Conservation (phyloP, 495 filamentous ascomycete species). For the Xylaria longipes region DNA sequence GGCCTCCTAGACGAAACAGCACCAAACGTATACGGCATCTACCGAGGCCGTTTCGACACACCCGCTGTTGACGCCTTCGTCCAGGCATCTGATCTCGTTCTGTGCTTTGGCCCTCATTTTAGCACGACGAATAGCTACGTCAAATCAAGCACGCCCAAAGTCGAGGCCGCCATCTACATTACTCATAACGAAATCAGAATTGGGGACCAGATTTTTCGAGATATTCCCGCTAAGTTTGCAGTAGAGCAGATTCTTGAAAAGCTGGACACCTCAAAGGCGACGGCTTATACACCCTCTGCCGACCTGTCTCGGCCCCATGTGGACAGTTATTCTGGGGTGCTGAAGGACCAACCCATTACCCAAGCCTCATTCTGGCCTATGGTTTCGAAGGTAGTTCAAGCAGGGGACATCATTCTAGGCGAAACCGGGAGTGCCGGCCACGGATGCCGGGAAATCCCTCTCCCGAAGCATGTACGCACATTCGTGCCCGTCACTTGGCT, state of each 20-base stretch:
- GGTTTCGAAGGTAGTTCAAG: conserved; percentile 69
- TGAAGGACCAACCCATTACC: conserved; percentile 55
- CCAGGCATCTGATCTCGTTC: conserved; percentile 73
- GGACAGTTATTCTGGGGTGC: conserved; percentile 4
- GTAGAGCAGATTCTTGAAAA: conserved; percentile 12
- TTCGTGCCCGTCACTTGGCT: conserved; percentile 80
- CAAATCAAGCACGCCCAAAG: conserved; percentile 39
- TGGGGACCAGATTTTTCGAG: conserved; percentile 20
- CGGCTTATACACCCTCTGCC: neutral
- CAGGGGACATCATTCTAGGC: conserved; percentile 73
- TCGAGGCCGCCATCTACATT: conserved; percentile 19
- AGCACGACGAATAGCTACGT: conserved; percentile 45
- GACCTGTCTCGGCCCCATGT: conserved; percentile 11
- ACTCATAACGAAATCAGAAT: conserved; percentile 21
- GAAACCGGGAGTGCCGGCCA: conserved; percentile 82
- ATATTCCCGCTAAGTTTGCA: conserved; percentile 17
- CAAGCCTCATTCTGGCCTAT: conserved; percentile 80
- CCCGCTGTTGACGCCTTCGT: conserved; percentile 66
- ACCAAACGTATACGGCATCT: conserved; percentile 75
- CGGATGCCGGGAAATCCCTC: conserved; percentile 75
- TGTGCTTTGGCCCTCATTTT: conserved; percentile 67
- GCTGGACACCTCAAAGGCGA: conserved; percentile 5
- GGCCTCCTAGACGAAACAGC: conserved; percentile 74
- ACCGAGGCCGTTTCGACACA: conserved; percentile 72
- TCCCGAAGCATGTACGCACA: conserved; percentile 68